phyloP scores from a whole-genome alignment of 2,329 filamentous ascomycete species.

The Cordyceps tenuipes region DNA sequence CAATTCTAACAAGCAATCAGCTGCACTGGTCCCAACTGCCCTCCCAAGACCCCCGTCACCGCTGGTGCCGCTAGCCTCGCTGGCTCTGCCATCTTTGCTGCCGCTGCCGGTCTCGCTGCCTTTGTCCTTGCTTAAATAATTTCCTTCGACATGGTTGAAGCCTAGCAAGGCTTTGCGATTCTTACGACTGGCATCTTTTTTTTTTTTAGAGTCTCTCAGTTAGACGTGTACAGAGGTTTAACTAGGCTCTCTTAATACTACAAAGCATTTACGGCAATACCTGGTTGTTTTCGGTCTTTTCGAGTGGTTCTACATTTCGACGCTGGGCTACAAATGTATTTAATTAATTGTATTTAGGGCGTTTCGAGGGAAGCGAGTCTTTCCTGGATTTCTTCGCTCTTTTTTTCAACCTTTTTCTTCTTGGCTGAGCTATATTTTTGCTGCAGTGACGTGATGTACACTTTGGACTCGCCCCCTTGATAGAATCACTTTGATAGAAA shows the following conservation, averaged over 20 bases:
- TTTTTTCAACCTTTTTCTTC: not conserved
- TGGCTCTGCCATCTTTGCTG: slow-evolving; percentile 47
- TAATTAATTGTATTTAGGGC: slow-evolving; percentile 36
- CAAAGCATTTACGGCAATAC: slow-evolving; percentile 14
- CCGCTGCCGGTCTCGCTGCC: slow-evolving; percentile 45
- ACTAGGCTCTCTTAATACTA: slow-evolving; percentile 27
- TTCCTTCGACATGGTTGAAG: slow-evolving; percentile 29
- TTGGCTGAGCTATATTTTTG: not conserved
- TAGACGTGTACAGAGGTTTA: slow-evolving; percentile 32
- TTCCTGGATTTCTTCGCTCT: slow-evolving; percentile 7
- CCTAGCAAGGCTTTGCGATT: slow-evolving; percentile 30
- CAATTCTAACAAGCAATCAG: slow-evolving; percentile 15
- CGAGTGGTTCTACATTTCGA: slow-evolving; percentile 12
- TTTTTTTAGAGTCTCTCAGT: slow-evolving; percentile 22
- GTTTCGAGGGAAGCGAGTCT: slow-evolving; percentile 14
- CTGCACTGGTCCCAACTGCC: slow-evolving; percentile 18
- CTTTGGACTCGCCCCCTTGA: no score
- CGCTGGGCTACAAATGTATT: slow-evolving; percentile 25
- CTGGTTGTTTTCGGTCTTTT: slow-evolving; percentile 2
- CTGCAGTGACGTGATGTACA: not conserved
- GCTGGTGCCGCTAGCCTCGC: slow-evolving; percentile 45
- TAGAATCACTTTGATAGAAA: no score
- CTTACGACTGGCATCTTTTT: slow-evolving; percentile 29
- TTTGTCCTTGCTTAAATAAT: slow-evolving; percentile 45
- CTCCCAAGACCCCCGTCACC: slow-evolving; percentile 29